Evolutionary conservation across 2,329 filamentous ascomycete genomes (phyloP).

Genomic region (Metarhizium brunneum): DNA sequence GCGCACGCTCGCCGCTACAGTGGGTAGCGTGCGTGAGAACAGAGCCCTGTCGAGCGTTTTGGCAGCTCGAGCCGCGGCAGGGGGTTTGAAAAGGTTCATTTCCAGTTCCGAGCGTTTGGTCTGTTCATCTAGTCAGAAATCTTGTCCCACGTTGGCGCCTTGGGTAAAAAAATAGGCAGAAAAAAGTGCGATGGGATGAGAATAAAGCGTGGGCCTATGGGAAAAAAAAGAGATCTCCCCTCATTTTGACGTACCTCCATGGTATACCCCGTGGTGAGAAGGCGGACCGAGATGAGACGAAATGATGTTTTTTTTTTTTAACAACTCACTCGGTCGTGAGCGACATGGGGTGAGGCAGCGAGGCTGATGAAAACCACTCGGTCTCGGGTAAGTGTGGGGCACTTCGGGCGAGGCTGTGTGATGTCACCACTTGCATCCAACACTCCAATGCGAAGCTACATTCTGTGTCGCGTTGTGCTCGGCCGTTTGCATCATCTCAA

Average conservation of each 20-base stretch:
- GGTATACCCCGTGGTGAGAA: background rate
- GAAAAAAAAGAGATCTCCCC: too few species aligned
- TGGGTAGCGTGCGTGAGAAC: conserved; percentile 67
- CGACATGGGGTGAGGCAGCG: background rate
- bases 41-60: conserved; percentile 73
- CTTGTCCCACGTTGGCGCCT: background rate
- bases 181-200: too few species aligned
- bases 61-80: conserved; percentile 65
- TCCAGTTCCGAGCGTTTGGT: conserved; percentile 18
- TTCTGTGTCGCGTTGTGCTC: too few species aligned
- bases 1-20: conserved; percentile 69
- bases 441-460: too few species aligned
- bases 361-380: conserved; percentile 22
- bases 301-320: background rate
- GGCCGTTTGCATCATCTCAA: too few species aligned
- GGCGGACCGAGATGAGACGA: background rate
- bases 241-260: conserved; percentile 19
- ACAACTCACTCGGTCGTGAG: background rate
- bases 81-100: conserved; percentile 63
- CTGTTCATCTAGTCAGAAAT: background rate
- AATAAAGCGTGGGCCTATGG: too few species aligned
- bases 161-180: background rate
- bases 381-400: background rate
- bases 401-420: background rate
- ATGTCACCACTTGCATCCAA: conserved; percentile 2